phyloP scores from a whole-genome alignment of 2,329 filamentous ascomycete species.

The Fusarium foetens region DNA sequence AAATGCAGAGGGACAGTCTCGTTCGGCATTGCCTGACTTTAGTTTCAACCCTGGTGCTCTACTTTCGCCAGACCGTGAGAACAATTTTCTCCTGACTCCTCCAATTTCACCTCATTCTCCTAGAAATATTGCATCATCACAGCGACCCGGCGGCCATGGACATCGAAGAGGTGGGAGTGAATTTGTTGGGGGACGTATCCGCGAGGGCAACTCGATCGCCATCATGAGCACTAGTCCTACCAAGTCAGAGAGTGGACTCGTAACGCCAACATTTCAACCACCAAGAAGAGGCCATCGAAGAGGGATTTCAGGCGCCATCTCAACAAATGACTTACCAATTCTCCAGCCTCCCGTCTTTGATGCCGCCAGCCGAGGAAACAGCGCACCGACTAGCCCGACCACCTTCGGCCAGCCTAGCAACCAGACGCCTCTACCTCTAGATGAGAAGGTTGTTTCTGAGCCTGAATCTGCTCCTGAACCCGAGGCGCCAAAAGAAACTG shows the following conservation, averaged over 20 bases:
- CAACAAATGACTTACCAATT: slow-evolving; percentile 82
- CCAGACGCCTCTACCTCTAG: slow-evolving; percentile 31
- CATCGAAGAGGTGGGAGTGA: slow-evolving; percentile 87
- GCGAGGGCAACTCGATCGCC: slow-evolving; percentile 66
- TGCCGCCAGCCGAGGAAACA: slow-evolving; percentile 65
- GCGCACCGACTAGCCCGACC: slow-evolving; percentile 71
- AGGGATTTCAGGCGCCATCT: slow-evolving; percentile 77
- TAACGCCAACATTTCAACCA: slow-evolving; percentile 65
- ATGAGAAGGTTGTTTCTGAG: slow-evolving; percentile 7
- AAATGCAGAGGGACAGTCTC: slow-evolving; percentile 39
- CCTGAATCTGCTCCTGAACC: not conserved
- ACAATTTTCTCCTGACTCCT: slow-evolving; percentile 60
- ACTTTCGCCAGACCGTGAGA: slow-evolving; percentile 53
- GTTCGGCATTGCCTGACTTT: slow-evolving; percentile 62
- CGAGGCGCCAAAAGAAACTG: not conserved
- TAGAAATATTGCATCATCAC: slow-evolving; percentile 63
- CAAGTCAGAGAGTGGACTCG: slow-evolving; percentile 68
- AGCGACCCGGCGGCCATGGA: slow-evolving; percentile 71
- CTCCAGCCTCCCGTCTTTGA: slow-evolving; percentile 66
- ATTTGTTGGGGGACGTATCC: slow-evolving; percentile 80
- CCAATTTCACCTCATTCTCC: slow-evolving; percentile 65
- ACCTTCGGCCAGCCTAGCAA: slow-evolving; percentile 50
- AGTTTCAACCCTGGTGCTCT: slow-evolving; percentile 66
- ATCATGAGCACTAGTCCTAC: slow-evolving; percentile 76
- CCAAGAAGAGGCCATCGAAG: slow-evolving; percentile 77